Evolutionary conservation across 139 green algal species (phyloP).

Genomic region (Closterium sp.): DNA sequence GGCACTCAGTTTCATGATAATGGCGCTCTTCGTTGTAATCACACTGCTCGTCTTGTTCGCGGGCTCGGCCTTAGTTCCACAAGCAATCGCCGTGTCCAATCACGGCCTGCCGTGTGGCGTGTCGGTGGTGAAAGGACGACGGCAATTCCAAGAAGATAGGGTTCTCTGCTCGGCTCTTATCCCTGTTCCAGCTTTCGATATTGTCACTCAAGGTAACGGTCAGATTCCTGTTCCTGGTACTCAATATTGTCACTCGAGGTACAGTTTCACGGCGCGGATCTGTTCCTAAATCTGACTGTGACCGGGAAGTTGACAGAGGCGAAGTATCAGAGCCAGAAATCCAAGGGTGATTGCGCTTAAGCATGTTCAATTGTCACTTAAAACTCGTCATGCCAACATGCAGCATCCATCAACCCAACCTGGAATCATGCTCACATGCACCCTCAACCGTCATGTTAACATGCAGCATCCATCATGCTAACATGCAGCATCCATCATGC

Average conservation of each 20-base stretch:
- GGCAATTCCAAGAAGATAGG: background rate
- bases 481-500: no score
- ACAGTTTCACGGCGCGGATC: background rate
- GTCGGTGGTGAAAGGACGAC: background rate
- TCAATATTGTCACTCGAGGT: background rate
- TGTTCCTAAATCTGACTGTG: no score
- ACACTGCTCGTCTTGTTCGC: background rate
- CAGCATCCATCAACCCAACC: no score
- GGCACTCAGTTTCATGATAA: background rate
- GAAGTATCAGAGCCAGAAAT: no score
- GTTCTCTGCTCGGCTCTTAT: background rate
- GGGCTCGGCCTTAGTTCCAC: background rate
- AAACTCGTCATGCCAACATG: no score
- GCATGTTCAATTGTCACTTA: no score
- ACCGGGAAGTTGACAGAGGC: no score
- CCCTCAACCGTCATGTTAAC: background rate
- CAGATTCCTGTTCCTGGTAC: background rate
- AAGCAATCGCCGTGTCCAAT: background rate
- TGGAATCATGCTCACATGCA: background rate
- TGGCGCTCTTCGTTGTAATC: background rate
- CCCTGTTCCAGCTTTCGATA: background rate
- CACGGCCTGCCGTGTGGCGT: background rate
- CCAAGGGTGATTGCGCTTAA: no score
- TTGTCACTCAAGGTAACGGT: background rate
- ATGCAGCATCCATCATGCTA: no score